phyloP scores from a whole-genome alignment of 2,329 filamentous ascomycete genomes.

The Helotiales sp. region DNA sequence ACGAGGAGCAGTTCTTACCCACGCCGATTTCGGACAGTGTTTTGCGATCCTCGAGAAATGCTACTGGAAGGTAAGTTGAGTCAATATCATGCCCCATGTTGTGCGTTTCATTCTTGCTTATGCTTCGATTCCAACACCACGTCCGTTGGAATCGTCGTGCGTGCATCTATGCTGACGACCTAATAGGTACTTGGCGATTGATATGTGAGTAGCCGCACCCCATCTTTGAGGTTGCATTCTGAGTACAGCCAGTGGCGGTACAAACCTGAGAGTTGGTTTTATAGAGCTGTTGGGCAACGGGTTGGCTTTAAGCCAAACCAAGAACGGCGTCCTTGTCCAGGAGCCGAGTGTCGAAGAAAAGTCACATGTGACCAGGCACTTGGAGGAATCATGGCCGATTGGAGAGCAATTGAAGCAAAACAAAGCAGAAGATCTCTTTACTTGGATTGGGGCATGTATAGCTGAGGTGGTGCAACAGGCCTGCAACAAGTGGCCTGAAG shows the following conservation, averaged over 20 bases:
- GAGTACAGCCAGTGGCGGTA: conserved; percentile 57
- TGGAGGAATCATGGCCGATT: conserved; percentile 76
- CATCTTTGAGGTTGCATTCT: conserved; percentile 15
- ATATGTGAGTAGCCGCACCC: conserved; percentile 53
- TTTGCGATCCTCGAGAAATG: conserved; percentile 48
- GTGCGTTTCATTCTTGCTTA: not conserved
- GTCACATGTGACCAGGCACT: conserved; percentile 41
- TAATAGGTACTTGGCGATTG: conserved; percentile 59
- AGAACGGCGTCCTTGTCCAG: not conserved
- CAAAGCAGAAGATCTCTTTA: conserved; percentile 72
- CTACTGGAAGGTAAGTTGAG: conserved; percentile 47
- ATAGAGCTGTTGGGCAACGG: conserved; percentile 53
- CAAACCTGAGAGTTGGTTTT: conserved; percentile 68
- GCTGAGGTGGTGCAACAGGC: conserved; percentile 68
- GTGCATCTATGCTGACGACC: conserved; percentile 16
- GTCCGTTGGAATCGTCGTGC: not conserved
- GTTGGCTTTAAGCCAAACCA: not conserved
- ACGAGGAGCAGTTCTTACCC: conserved; percentile 56
- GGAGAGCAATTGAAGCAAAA: conserved; percentile 71
- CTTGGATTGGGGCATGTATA: conserved; percentile 80
- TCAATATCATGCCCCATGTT: not conserved
- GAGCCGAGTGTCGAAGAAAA: not conserved
- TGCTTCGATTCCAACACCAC: not conserved
- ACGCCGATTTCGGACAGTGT: conserved; percentile 63
- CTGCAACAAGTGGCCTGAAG: conserved; percentile 42